phyloP scores from a whole-genome alignment of 352 stramenopile species.

The Phytopythium cucurbitacearum region DNA sequence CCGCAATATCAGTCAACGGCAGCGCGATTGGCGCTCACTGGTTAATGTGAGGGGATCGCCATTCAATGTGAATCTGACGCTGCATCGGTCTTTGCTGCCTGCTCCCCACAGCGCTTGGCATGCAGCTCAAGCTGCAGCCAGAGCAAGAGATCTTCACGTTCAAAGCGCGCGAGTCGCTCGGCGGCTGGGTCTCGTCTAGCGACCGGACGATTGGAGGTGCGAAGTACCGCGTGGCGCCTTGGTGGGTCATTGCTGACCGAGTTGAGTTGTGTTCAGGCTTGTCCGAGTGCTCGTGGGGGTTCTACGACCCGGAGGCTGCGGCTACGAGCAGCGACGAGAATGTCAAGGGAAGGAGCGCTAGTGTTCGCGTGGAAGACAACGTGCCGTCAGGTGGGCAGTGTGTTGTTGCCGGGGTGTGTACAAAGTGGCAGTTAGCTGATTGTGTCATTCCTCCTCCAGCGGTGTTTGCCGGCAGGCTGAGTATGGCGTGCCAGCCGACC shows the following conservation, averaged over 20 bases:
- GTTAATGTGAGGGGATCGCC: no score
- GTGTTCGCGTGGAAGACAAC: constrained; percentile 51
- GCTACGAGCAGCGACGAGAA: constrained; percentile 10
- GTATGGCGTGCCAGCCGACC: constrained; percentile 70
- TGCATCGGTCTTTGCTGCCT: constrained; percentile 1
- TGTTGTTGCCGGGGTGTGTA: not conserved
- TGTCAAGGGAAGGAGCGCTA: constrained; percentile 24
- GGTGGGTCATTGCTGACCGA: not conserved
- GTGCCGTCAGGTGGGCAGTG: constrained; percentile 35
- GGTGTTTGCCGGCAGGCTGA: constrained; percentile 69
- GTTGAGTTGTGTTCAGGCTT: constrained; percentile 24
- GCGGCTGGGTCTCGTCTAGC: constrained; percentile 67
- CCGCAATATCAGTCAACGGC: not conserved
- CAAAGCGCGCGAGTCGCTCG: constrained; percentile 36
- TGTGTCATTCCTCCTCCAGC: constrained; percentile 20
- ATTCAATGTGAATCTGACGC: not conserved
- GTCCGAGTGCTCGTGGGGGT: constrained; percentile 70
- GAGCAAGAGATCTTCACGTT: constrained; percentile 82
- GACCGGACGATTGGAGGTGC: constrained; percentile 79
- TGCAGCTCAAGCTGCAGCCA: constrained; percentile 68
- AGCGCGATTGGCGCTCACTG: no score
- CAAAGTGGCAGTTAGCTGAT: not conserved
- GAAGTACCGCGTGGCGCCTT: constrained; percentile 1
- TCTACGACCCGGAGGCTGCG: constrained; percentile 29
- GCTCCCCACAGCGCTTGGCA: constrained; percentile 42